These are phyloP conservation scores for Lumnitzera racemosa DNA, from an alignment of 345 rosid species.

Conservation along the genomic window DNA sequence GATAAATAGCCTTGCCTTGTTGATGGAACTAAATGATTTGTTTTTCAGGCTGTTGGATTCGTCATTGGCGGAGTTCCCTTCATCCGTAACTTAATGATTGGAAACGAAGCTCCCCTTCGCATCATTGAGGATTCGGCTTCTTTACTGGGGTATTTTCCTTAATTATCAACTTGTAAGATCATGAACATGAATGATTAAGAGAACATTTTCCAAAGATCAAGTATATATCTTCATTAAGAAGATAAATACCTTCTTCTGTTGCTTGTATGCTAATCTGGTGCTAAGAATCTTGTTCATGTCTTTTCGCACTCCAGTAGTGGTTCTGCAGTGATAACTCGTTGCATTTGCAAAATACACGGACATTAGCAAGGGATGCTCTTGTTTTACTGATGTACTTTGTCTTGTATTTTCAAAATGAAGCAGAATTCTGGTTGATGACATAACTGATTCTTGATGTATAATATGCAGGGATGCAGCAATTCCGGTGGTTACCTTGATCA, in stretches of 20 bases:
- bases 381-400: too few relatives aligned
- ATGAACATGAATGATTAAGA: neutral
- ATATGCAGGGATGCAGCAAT: conserved; percentile 35
- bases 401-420: too few relatives aligned
- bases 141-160: conserved; percentile 26
- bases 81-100: conserved; percentile 23
- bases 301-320: too few relatives aligned
- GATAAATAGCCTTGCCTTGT: neutral
- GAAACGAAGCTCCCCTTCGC: conserved; percentile 30
- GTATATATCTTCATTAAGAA: too few relatives aligned
- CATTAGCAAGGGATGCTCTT: too few relatives aligned
- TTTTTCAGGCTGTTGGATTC: conserved; percentile 30
- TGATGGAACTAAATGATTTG: neutral
- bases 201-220: too few relatives aligned
- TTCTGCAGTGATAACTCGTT: too few relatives aligned
- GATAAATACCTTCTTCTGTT: neutral
- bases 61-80: conserved; percentile 31
- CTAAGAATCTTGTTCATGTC: too few relatives aligned
- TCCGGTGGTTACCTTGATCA: conserved; percentile 31
- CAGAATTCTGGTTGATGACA: too few relatives aligned
- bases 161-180: neutral
- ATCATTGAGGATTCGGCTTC: conserved; percentile 29
- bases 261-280: too few relatives aligned
- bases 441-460: neutral
- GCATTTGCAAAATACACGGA: too few relatives aligned